Base-by-base conservation (phyloP, 2,329 filamentous ascomycete species). In the Zymoseptoria tritici region DNA sequence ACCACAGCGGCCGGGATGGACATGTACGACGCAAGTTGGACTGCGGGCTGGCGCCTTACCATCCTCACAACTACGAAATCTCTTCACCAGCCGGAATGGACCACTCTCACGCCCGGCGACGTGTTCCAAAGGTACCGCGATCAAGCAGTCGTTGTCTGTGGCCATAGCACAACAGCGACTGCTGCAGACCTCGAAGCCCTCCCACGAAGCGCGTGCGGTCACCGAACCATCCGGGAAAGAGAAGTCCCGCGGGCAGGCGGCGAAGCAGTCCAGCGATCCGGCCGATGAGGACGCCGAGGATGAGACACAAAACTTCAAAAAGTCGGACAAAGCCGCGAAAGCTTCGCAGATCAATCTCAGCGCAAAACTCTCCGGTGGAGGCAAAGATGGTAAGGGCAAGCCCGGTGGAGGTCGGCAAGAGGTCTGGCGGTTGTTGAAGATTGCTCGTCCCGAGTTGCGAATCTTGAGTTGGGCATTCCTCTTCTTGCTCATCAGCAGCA, bases 291-390 rank as follows among this genome's bases (percentile, higher is more conserved):
- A 73, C 16, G 69, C 70, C 9, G 74, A 77, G 26, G 83, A 84
- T 52, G 79, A 84, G 57, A 83, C 87, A 29, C 75, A 79, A 60
- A 84, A 81, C 21, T 90, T 91, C 71, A 82, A 81, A 64, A 81
- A 84, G 67, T 92, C 90, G 60, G 93, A 96, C 72, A 93, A 88
- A 74, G 94, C 92, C 36, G 84, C 87, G 11, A 86, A 91, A 69
- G 94, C 92, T 9, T 89, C 92, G 2, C 88, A 97, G 71, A 81
- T 99, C 67, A 96, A 99, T 72, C 79, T 97, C 68, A 87, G 87
- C 64, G 94, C 94, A 13, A 90, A 89, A 65, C 79, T 99, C 55
- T 91, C 89, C 52, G 96, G 92, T 72, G 90, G 95, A 65, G 88
- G 89, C 20, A 71, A 75, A 51, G 73, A 78, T 42, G 73, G 74